phyloP scores from a whole-genome alignment of 805 yeast genomes.

The Kuraishia cidri region DNA sequence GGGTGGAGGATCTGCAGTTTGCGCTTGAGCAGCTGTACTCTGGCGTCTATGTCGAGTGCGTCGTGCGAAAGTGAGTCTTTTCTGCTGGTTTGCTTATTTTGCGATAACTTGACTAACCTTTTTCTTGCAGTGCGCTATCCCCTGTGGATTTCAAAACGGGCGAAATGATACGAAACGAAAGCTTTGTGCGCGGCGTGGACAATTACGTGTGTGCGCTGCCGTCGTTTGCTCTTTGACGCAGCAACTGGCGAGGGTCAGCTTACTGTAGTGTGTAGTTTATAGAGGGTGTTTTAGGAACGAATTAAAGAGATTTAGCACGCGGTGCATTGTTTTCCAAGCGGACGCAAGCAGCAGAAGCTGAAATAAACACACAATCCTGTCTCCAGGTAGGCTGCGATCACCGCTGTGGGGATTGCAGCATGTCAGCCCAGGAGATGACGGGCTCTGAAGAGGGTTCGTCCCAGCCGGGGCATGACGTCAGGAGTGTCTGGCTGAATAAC shows the following conservation, averaged over 20 bases:
- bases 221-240: no score
- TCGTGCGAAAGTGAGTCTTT: slow-evolving; percentile 43
- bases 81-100: slow-evolving; percentile 9
- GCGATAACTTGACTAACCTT: neutral
- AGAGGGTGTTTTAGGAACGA: neutral
- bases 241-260: neutral
- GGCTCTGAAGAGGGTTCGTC: no score
- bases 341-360: neutral
- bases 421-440: no score
- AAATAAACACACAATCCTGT: neutral
- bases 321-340: no score
- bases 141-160: slow-evolving; percentile 51
- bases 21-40: slow-evolving; percentile 53
- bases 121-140: slow-evolving; percentile 25
- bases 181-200: slow-evolving; percentile 51
- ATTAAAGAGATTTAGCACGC: neutral
- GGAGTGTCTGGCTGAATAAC: no score
- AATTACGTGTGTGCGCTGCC: neutral
- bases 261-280: neutral
- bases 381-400: no score
- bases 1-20: slow-evolving; percentile 42
- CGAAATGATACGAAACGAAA: slow-evolving; percentile 43
- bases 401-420: no score
- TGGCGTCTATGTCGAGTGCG: slow-evolving; percentile 45
- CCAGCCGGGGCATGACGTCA: no score